Conservation (phyloP, 139 green algal genomes). For the Asterochloris sp. region DNA sequence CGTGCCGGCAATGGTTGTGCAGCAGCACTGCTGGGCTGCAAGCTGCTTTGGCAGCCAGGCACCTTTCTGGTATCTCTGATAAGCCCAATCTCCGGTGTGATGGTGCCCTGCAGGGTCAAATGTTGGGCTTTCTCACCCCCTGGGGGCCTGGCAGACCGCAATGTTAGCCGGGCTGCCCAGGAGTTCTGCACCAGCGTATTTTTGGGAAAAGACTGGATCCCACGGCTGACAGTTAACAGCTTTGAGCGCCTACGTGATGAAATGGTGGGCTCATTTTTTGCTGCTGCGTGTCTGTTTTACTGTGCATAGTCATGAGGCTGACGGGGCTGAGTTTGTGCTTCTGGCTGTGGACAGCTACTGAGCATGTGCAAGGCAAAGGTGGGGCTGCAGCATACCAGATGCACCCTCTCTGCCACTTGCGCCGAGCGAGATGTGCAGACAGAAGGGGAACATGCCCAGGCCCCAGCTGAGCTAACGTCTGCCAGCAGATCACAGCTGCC, state of each 20-base stretch:
- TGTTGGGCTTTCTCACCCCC: conserved; percentile 64
- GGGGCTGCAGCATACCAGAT: too few relatives aligned
- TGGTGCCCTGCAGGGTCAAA: conserved; percentile 10
- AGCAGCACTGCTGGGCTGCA: neutral
- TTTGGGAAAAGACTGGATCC: conserved; percentile 50
- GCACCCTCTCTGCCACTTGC: too few relatives aligned
- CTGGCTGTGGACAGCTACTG: neutral
- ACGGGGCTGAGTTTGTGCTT: neutral
- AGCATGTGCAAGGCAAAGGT: neutral
- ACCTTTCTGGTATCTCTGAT: too few relatives aligned
- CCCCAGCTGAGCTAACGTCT: too few relatives aligned
- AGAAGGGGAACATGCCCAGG: too few relatives aligned
- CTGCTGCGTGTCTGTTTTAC: neutral
- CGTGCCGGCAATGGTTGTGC: too few relatives aligned
- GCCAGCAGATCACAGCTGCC: too few relatives aligned
- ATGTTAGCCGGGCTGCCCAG: conserved; percentile 14
- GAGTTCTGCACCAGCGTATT: conserved; percentile 47
- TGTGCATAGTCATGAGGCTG: too few relatives aligned
- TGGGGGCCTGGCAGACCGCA: conserved; percentile 31
- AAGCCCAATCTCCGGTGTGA: too few relatives aligned
- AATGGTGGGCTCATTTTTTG: conserved; percentile 31
- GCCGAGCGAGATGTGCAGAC: too few relatives aligned
- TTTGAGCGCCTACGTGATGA: conserved; percentile 48
- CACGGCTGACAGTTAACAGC: conserved; percentile 47
- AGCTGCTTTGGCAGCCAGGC: too few relatives aligned